Percentiles rank a stretch among this genome's conserved stretches.
These are phyloP conservation scores for Eucalyptus shirleyi DNA, from an alignment of 345 rosid genomes.

Conservation along the genomic window DNA sequence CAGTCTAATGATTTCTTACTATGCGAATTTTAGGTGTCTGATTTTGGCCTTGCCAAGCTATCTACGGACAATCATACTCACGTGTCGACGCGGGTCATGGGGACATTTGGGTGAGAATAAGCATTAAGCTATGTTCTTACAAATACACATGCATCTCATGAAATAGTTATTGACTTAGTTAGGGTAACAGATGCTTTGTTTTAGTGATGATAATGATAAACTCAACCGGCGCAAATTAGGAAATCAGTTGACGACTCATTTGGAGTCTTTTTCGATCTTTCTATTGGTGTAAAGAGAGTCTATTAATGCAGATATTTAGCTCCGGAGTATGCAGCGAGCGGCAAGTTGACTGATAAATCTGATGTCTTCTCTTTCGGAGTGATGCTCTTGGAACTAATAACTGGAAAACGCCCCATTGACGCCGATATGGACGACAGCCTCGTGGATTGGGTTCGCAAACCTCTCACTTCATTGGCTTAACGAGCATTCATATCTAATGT, in stretches of 20 bases:
- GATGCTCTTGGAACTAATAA: constrained; percentile 73
- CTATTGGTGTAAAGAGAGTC: neutral
- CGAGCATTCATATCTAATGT: neutral
- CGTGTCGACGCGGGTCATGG: constrained; percentile 3
- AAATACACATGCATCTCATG: neutral
- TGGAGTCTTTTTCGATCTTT: neutral
- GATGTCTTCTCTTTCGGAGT: constrained; percentile 91
- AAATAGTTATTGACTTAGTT: neutral
- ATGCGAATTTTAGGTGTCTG: neutral
- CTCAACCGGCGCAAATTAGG: neutral
- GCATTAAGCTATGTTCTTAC: neutral
- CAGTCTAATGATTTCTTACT: neutral
- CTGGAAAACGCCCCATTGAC: constrained; percentile 67
- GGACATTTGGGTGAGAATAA: neutral
- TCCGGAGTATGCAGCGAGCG: constrained; percentile 93
- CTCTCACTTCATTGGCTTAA: neutral
- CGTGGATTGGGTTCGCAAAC: neutral
- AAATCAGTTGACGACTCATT: neutral
- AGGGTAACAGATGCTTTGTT: neutral
- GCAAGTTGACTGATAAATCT: constrained; percentile 80
- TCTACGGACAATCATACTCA: neutral
- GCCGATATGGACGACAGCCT: neutral
- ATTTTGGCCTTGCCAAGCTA: constrained; percentile 5
- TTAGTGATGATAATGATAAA: neutral
- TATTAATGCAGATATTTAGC: constrained; percentile 54